Base-by-base conservation (phyloP, 345 rosid genomes). In the Citrus cavaleriei region DNA sequence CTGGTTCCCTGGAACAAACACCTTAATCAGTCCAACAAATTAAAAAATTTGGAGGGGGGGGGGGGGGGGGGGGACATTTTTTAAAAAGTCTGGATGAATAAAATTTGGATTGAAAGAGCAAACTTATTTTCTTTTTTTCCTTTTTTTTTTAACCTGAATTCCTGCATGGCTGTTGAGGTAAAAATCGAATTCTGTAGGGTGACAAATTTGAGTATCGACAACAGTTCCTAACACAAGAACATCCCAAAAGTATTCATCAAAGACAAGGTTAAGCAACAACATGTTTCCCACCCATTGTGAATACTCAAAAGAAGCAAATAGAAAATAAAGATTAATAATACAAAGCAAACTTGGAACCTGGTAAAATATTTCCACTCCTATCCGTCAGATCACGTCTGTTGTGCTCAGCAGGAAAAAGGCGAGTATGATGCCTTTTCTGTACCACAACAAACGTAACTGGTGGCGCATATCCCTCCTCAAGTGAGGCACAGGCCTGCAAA, bases 131-230 rank as follows among this genome's bases (percentile, higher is more conserved):
- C 30, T 78, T 6, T 2, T 1, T 28, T 28, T 28, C 0, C 3
- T 25, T 78, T 4, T 2, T 2, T 13, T 4, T 9, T 25, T 78
- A 71, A 91, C 99, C 97, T 93, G 85, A 5, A 88, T 93, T 7
- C 93, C 93, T n/a, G 95, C 96, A 68, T 92, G 99, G 71, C 99
- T 93, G 76, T 93, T 93, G 1, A 95, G 83, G 65, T 79, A 95
- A 74, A 95, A 95, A 38, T 95, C 98, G 0, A 90, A 92, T 66
- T 91, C 92, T 0, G 78, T 84, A 0, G 95, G 95, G 70, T 95
- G 97, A 78, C 98, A 92, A 46, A 92, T 93, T 3, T 21, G 54
- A 4, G 91, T 90, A 54, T 95, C 99, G 3, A 95, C 28, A 28
- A 28, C 28, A 28, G 28, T 28, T 28, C 28, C 28, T 28, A 28